Percentiles rank a stretch among this genome's conserved stretches.
Conservation (phyloP, 2,329 filamentous ascomycete genomes). For the Microdochium bolleyi region DNA sequence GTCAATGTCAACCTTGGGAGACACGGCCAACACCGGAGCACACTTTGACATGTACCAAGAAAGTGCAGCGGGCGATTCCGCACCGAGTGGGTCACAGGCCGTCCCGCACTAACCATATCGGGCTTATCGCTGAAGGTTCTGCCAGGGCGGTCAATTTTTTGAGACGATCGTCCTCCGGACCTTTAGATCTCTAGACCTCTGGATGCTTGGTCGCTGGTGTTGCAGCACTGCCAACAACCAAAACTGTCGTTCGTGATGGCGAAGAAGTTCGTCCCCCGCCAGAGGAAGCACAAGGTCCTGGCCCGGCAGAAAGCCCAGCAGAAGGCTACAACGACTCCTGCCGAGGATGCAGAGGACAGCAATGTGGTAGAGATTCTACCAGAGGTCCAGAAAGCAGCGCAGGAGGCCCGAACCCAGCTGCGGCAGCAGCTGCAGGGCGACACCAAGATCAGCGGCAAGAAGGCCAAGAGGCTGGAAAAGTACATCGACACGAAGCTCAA, state of each 20-base stretch:
- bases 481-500: conserved; percentile 83
- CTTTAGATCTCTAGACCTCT: background rate
- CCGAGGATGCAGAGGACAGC: conserved; percentile 35
- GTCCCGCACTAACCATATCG: background rate
- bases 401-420: conserved; percentile 45
- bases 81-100: no score
- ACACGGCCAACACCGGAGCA: no score
- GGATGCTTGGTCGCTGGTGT: conserved; percentile 1
- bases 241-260: conserved; percentile 31
- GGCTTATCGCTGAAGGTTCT: conserved; percentile 3
- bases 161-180: no score
- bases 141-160: background rate
- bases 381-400: conserved; percentile 30
- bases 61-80: no score
- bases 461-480: conserved; percentile 59
- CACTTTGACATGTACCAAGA: no score
- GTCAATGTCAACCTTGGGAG: no score
- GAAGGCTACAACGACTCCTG: background rate
- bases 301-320: conserved; percentile 48
- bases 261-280: conserved; percentile 52
- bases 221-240: conserved; percentile 2
- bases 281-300: conserved; percentile 61
- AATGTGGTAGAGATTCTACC: conserved; percentile 47
- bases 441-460: conserved; percentile 54
- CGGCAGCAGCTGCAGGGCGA: conserved; percentile 44